Evolutionary conservation across 495 filamentous ascomycete species (phyloP), one percentile per base, ranked within the genome.

Genomic region (Daldinia vernicosa): DNA sequence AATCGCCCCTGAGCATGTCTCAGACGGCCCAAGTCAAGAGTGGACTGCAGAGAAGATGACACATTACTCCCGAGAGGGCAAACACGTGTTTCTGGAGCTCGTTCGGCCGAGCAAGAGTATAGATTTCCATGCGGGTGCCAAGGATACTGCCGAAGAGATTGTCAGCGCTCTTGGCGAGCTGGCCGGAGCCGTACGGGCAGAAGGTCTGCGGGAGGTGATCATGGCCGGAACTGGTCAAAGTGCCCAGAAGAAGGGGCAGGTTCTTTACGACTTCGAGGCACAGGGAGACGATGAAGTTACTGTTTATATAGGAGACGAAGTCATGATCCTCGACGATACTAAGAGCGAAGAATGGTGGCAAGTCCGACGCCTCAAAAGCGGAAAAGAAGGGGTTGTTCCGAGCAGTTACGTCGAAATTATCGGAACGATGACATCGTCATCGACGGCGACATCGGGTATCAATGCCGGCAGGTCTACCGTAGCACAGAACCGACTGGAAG

Each of bases 321-420:
- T 99, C 27, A 81, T 96, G 55, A 84, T 99, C 58, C 74, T 98
- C 40, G 95, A 99, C 75, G 94, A 97, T 76, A 88, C 84, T 62
- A 93, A 92, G 79, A 97, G 94, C 58, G 94, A 97, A 51, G 95
- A 99, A 77, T 99, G 95, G 95, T 98, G 96, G 95, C 91, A 94
- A 84, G 94, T 99, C 11, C 89, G 92, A 53, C 88, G 94, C 32
- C 69, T 97, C 54, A 94, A 93, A 82, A 98, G 94, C 77, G 92
- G 92, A 52, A 93, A 92, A 75, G 92, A 97, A 77, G 96, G 95
- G n/a, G 95, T 98, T 11, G 94, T 99, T n/a, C 95, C 95, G 4
- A 94, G 93, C 82, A 96, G 92, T 79, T 99, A 98, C 78, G 90
- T 98, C 56, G 95, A 99, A 77, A 83, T 96, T 30, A 92, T 86